A percentile compares a stretch with the other conserved stretches of the same genome.
Conservation (phyloP, 257 asterid genomes). For the Scutellaria minor region DNA sequence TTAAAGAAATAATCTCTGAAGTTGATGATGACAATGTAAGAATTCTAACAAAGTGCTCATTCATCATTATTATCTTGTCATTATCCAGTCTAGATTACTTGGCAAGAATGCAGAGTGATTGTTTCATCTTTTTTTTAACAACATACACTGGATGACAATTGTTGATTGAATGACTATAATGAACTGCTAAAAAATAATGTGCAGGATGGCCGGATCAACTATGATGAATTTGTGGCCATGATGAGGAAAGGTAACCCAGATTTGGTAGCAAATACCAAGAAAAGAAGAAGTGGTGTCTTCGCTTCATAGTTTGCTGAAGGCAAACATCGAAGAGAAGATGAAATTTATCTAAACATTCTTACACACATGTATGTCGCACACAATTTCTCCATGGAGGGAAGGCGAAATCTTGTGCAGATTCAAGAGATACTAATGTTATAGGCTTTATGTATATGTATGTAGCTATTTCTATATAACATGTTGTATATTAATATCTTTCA, state of each 20-base stretch:
- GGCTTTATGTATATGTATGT: conserved; percentile 30
- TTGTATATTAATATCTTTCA: conserved; percentile 12
- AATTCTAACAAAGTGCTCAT: background rate
- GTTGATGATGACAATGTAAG: conserved; percentile 70
- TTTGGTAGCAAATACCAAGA: conserved; percentile 58
- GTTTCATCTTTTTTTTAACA: background rate
- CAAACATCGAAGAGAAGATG: conserved; percentile 30
- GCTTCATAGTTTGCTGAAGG: conserved; percentile 32
- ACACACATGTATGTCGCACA: conserved; percentile 8
- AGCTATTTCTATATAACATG: conserved; percentile 31
- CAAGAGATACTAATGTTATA: conserved; percentile 31
- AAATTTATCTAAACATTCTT: background rate
- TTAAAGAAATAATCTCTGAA: conserved; percentile 66
- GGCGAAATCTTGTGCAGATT: conserved; percentile 34
- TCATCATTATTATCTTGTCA: too few species aligned
- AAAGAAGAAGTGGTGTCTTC: conserved; percentile 66
- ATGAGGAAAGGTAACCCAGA: conserved; percentile 92
- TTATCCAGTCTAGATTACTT: too few species aligned
- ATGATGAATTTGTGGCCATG: conserved; percentile 88
- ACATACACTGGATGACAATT: background rate
- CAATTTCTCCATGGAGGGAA: conserved; percentile 35
- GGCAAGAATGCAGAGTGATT: background rate
- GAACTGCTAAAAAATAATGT: conserved; percentile 1
- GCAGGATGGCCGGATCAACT: conserved; percentile 91
- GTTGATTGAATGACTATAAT: too few species aligned